Evolutionary conservation across 805 yeast species (phyloP).

Genomic region (Lachancea dasiensis): DNA sequence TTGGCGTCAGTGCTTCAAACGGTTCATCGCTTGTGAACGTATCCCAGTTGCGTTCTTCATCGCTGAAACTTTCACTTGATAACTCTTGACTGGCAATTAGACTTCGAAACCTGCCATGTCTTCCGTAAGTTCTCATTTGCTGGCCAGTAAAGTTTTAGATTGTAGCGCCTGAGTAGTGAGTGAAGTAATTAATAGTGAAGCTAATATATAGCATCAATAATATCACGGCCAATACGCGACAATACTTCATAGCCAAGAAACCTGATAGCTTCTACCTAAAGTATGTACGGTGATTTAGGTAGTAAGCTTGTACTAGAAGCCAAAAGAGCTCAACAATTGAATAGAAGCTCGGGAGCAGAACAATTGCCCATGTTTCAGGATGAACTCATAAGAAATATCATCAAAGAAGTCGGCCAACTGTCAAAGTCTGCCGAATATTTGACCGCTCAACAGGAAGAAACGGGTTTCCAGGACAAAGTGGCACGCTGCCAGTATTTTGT

Average conservation of each 20-base stretch:
- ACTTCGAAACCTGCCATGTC: slow-evolving; percentile 13
- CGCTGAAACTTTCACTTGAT: slow-evolving; percentile 17
- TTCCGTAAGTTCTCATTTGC: slow-evolving; percentile 21
- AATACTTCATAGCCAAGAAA: too few species aligned
- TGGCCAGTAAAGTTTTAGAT: not conserved
- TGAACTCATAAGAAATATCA: slow-evolving; percentile 60
- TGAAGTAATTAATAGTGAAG: too few species aligned
- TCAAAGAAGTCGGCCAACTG: slow-evolving; percentile 65
- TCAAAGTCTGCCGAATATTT: slow-evolving; percentile 51
- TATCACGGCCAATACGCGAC: too few species aligned
- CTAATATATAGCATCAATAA: too few species aligned
- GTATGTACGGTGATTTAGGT: slow-evolving; percentile 90
- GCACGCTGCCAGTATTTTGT: slow-evolving; percentile 52
- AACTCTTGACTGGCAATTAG: slow-evolving; percentile 1
- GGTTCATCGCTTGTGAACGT: slow-evolving; percentile 3
- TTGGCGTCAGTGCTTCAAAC: slow-evolving; percentile 1
- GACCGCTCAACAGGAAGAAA: slow-evolving; percentile 25
- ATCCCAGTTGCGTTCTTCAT: slow-evolving; percentile 10
- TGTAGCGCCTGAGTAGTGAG: too few species aligned
- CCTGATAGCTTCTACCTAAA: not conserved
- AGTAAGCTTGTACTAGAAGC: slow-evolving; percentile 82
- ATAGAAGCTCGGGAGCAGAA: slow-evolving; percentile 23
- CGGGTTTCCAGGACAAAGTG: slow-evolving; percentile 36
- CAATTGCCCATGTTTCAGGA: slow-evolving; percentile 59
- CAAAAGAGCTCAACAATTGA: slow-evolving; percentile 63